Evolutionary conservation across 2,329 filamentous ascomycete genomes (phyloP).

Genomic region (Geosmithia morbida): DNA sequence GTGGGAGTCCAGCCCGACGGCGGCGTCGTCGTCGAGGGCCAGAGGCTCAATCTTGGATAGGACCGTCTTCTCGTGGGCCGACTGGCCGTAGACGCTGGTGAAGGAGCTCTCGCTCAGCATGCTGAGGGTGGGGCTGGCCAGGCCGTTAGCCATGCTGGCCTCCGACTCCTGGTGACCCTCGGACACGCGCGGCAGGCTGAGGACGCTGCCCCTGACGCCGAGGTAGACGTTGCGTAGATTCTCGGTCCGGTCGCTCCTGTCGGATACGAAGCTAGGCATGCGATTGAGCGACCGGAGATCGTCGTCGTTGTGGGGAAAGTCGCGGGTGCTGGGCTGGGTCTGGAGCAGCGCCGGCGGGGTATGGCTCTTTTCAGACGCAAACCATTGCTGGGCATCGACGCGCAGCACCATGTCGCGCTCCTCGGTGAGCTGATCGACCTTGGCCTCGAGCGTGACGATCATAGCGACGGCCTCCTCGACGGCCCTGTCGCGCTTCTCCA

Average conservation of each 20-base stretch:
- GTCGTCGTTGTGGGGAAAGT: slow-evolving; percentile 7
- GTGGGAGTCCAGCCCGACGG: slow-evolving; percentile 4
- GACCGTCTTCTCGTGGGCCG: slow-evolving; percentile 12
- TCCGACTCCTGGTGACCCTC: slow-evolving; percentile 23
- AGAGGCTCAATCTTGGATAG: slow-evolving; percentile 12
- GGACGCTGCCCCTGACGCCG: slow-evolving; percentile 29
- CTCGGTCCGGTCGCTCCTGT: slow-evolving; percentile 42
- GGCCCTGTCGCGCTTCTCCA: slow-evolving; percentile 56
- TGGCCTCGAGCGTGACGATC: slow-evolving; percentile 51
- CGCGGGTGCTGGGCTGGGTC: neutral
- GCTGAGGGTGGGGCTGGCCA: slow-evolving; percentile 46
- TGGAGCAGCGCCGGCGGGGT: slow-evolving; percentile 13
- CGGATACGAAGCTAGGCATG: slow-evolving; percentile 53
- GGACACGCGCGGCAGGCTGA: slow-evolving; percentile 32
- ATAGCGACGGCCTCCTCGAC: slow-evolving; percentile 56
- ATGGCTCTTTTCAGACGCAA: neutral
- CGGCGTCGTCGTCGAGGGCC: slow-evolving; percentile 13
- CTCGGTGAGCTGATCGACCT: slow-evolving; percentile 34
- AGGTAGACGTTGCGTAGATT: slow-evolving; percentile 47
- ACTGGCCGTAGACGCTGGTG: slow-evolving; percentile 45
- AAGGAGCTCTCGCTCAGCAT: slow-evolving; percentile 56
- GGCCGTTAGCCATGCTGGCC: slow-evolving; percentile 17
- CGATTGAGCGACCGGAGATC: slow-evolving; percentile 28
- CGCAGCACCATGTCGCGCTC: slow-evolving; percentile 39
- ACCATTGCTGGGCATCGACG: slow-evolving; percentile 26